Percentiles rank a stretch among this genome's conserved stretches.
Conservation (phyloP, 805 yeast genomes). For the Candida montana region DNA sequence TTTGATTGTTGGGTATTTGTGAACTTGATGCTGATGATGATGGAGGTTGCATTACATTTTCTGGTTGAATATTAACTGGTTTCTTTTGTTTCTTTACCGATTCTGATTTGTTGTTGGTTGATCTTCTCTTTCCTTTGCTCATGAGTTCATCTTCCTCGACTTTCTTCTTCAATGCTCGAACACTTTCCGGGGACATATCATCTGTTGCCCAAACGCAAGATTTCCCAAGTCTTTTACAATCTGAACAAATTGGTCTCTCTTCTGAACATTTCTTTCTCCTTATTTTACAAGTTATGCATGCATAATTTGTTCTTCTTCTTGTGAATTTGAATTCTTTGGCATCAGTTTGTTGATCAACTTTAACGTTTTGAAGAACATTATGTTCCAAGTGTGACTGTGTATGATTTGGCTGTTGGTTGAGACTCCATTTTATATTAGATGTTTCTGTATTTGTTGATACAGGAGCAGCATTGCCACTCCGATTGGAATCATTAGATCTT, state of each 20-base stretch:
- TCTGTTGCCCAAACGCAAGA: conserved; percentile 68
- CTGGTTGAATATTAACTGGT: not conserved
- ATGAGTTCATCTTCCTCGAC: conserved; percentile 22
- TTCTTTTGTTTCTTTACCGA: conserved; percentile 1
- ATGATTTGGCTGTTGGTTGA: too few relatives aligned
- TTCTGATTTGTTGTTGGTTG: not conserved
- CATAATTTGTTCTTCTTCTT: conserved; percentile 44
- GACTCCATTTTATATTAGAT: too few relatives aligned
- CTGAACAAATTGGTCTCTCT: conserved; percentile 59
- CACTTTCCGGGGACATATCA: conserved; percentile 26
- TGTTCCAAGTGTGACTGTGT: not conserved
- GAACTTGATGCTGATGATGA: not conserved
- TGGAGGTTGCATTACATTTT: not conserved
- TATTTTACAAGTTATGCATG: conserved; percentile 64
- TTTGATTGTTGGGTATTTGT: conserved; percentile 1
- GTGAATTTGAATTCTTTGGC: conserved; percentile 21
- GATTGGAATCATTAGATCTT: not conserved
- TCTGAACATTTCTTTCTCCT: conserved; percentile 76
- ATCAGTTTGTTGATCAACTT: conserved; percentile 15
- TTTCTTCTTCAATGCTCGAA: conserved; percentile 24
- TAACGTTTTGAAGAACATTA: conserved; percentile 16
- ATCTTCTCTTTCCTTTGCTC: conserved; percentile 6
- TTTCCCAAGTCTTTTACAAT: conserved; percentile 58
- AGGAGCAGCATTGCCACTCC: not conserved
- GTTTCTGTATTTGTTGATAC: not conserved